Percentiles rank a stretch among this genome's conserved stretches.
phyloP scores from a whole-genome alignment of 495 filamentous ascomycete genomes.

The Aspergillus asperescens region DNA sequence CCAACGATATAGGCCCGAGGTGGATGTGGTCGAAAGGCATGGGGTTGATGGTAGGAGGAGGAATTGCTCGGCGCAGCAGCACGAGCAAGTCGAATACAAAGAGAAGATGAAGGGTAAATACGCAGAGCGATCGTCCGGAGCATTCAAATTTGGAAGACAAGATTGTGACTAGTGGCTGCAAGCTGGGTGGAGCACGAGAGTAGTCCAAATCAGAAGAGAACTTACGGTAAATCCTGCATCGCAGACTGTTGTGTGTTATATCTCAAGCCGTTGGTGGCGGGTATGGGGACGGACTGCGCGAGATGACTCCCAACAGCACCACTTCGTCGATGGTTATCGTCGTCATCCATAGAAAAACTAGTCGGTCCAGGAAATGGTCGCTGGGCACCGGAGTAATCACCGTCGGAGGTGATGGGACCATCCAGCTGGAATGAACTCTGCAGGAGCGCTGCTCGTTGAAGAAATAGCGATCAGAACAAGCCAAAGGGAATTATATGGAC shows the following conservation, averaged over 20 bases:
- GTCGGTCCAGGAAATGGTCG: constrained; percentile 27
- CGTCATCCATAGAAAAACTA: constrained; percentile 38
- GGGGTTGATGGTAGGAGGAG: constrained; percentile 11
- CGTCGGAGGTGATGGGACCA: constrained; percentile 36
- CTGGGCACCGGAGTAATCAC: constrained; percentile 37
- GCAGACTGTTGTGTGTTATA: constrained; percentile 43
- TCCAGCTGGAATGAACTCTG: constrained; percentile 37
- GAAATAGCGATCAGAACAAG: constrained; percentile 18
- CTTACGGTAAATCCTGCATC: constrained; percentile 47
- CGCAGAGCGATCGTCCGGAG: constrained; percentile 14
- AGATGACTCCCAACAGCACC: constrained; percentile 34
- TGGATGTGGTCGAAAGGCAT: constrained; percentile 15
- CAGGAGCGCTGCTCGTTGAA: constrained; percentile 31
- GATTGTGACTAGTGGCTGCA: constrained; percentile 36
- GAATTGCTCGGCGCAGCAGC: constrained; percentile 4
- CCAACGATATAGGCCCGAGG: constrained; percentile 9
- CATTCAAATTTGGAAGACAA: constrained; percentile 34
- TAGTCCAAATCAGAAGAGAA: constrained; percentile 40
- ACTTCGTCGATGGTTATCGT: constrained; percentile 39
- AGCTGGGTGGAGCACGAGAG: constrained; percentile 33
- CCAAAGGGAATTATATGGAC: constrained; percentile 10
- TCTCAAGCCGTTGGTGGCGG: constrained; percentile 43
- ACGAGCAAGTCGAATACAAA: constrained; percentile 8
- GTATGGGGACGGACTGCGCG: constrained; percentile 35
- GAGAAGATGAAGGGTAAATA: constrained; percentile 8